Base-by-base conservation (phyloP, 2,329 filamentous ascomycete genomes). In the Trichoderma guizhouense region DNA sequence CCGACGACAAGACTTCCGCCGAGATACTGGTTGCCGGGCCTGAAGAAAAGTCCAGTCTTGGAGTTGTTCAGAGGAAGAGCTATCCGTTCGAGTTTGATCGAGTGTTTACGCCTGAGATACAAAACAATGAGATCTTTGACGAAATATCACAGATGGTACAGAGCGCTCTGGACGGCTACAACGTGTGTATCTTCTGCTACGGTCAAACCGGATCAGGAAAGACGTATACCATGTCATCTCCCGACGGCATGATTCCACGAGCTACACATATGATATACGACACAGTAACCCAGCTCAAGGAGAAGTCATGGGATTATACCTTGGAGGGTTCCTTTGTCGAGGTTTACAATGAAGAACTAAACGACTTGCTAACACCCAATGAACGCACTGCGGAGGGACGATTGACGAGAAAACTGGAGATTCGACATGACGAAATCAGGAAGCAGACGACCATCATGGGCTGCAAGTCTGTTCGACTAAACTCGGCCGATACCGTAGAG, bases 121-220 rank as follows among this genome's bases (percentile, higher is more conserved):
- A 91, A 75, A 99, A 99, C 79, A 86, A 89, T 21, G 92, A 97
- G 75, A 91, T 99, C 1, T 99, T 99, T 79, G 93, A 93, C 70
- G 96, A 99, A 79, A 98, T 98, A 79, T 97, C 94, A 71, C 96
- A 99, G 79, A 88, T 99, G 39, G 95, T 99, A 1, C 96, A 99
- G 82, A 97, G 93, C 76, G 96, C 97, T 0, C 86, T 99, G 51
- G 96, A 99, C 78, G 96, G 96, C 1, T 99, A 97, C 84, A 99
- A 98, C 76, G 96, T 99, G 66, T 98, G 95, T 82, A 98, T 99
- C 74, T 97, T 99, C 83, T 98, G 95, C 79, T 99, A 99, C 79
- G 96, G 96, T 57, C 96, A 99, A 81, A 99, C 96, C 0, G 96
- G 96, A 4, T 96, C 95, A 21, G 96, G 96, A 73, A 99, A 99